Evolutionary conservation across 2,329 filamentous ascomycete species (phyloP).

Genomic region (Elsinoe australis): DNA sequence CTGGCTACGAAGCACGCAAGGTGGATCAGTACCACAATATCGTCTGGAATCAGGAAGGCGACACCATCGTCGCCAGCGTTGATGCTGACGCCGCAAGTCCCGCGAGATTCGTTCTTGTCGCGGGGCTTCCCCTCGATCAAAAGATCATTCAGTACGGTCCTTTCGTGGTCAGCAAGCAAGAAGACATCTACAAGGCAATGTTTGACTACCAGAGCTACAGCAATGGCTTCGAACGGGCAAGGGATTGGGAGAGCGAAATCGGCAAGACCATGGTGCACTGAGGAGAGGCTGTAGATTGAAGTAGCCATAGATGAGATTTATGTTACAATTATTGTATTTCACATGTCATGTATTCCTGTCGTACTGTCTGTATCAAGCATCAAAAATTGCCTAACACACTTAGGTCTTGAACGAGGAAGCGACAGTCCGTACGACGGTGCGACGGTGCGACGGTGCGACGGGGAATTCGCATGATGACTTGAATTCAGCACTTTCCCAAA

Average conservation of each 20-base stretch:
- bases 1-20: constrained; percentile 41
- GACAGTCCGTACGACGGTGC: no score
- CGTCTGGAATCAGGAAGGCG: constrained; percentile 74
- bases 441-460: no score
- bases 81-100: constrained; percentile 55
- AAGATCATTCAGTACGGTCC: constrained; percentile 76
- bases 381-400: no score
- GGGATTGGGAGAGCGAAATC: constrained; percentile 78
- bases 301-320: no score
- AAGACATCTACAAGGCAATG: constrained; percentile 69
- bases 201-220: constrained; percentile 63
- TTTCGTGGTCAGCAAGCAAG: constrained; percentile 67
- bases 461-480: no score
- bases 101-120: constrained; percentile 61
- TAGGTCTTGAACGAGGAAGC: no score
- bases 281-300: no score
- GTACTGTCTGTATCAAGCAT: no score
- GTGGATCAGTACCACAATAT: constrained; percentile 76
- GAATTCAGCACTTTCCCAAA: no score
- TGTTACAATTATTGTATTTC: no score
- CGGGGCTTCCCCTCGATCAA: constrained; percentile 73
- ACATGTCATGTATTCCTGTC: no score
- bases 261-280: constrained; percentile 60
- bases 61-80: constrained; percentile 65
- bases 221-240: constrained; percentile 74